Conservation (phyloP, 2,329 filamentous ascomycete species). For the Aspergillus texensis region DNA sequence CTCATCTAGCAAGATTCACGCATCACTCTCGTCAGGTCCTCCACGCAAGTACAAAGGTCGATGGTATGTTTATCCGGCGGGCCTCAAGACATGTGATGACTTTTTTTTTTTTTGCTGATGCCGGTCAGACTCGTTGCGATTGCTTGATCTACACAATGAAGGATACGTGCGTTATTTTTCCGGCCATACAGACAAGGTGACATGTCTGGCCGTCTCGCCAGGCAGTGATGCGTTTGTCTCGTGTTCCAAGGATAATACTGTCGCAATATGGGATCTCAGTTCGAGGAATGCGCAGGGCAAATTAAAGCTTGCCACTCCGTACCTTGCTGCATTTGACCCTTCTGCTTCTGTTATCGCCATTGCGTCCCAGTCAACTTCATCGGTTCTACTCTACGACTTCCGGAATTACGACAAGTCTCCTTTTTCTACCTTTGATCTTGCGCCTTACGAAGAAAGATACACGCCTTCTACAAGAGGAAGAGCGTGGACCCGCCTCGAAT, state of each 20-base stretch:
- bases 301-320: constrained; percentile 77
- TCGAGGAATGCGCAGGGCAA: constrained; percentile 79
- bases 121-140: constrained; percentile 69
- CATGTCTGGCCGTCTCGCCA: constrained; percentile 79
- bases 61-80: constrained; percentile 58
- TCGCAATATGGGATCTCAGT: constrained; percentile 85
- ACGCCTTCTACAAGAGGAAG: constrained; percentile 52
- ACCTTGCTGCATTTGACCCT: constrained; percentile 86
- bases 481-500: constrained; percentile 86
- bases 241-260: constrained; percentile 85
- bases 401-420: constrained; percentile 92
- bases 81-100: background rate
- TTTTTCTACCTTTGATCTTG: constrained; percentile 82
- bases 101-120: constrained; percentile 1
- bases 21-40: constrained; percentile 89
- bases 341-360: constrained; percentile 91
- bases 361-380: constrained; percentile 76
- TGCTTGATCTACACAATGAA: constrained; percentile 89
- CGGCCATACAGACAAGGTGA: constrained; percentile 84
- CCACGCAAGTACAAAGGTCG: constrained; percentile 93
- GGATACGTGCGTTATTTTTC: constrained; percentile 95
- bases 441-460: constrained; percentile 57
- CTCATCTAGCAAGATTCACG: constrained; percentile 90
- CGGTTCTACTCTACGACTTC: constrained; percentile 86
- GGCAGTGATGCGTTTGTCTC: constrained; percentile 90